Evolutionary conservation across 768 basidiomycete genomes (phyloP).

Genomic region (Amanita pseudoporphyria): DNA sequence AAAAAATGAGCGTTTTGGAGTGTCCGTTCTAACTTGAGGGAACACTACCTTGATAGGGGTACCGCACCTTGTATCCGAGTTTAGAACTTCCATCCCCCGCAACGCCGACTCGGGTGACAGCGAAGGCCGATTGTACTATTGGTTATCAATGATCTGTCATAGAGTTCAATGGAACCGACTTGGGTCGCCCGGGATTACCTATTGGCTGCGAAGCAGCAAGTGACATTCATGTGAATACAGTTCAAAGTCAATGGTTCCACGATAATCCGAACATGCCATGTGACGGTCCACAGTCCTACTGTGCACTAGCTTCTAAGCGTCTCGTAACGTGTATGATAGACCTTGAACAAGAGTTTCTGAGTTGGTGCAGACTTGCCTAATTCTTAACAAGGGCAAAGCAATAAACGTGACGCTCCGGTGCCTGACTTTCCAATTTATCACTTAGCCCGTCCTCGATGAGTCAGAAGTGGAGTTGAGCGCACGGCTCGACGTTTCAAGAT

Average conservation of each 20-base stretch:
- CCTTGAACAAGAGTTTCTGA: neutral
- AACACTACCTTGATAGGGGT: neutral
- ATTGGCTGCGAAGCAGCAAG: too few species aligned
- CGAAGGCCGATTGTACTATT: neutral
- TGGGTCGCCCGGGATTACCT: too few species aligned
- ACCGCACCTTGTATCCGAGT: neutral
- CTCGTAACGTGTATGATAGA: too few species aligned
- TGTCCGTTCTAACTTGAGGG: too few species aligned
- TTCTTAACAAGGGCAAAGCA: slow-evolving; percentile 2
- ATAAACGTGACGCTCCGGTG: neutral
- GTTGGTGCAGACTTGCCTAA: neutral
- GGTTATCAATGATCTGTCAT: neutral
- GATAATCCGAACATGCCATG: too few species aligned
- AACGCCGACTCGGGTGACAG: neutral
- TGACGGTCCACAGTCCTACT: too few species aligned
- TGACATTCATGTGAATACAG: too few species aligned
- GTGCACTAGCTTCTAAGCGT: too few species aligned
- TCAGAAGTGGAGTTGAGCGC: neutral
- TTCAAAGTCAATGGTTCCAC: too few species aligned
- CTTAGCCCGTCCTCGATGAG: neutral
- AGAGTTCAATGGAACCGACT: too few species aligned
- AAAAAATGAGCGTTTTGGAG: too few species aligned
- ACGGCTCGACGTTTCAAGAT: neutral
- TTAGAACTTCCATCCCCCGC: neutral
- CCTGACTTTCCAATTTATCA: neutral